Base-by-base conservation (phyloP, 108 stramenopile species). In the Schizochytrium sp. region DNA sequence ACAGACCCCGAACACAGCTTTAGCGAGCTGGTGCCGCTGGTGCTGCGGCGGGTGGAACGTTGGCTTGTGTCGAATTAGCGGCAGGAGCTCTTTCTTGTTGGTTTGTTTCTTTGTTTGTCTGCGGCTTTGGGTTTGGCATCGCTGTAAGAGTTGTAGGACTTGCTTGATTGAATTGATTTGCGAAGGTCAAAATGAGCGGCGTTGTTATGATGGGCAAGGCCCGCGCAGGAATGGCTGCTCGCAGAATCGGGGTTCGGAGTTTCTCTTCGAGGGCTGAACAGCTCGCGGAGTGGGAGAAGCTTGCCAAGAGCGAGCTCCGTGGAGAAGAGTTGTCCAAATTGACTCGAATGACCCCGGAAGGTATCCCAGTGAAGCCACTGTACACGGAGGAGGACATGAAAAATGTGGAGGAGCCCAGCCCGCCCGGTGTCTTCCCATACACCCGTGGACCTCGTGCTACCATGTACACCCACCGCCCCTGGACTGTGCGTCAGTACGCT, bases 361-460 rank as follows among this genome's bases (percentile, higher is more conserved):
- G 96, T 1, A 95, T 99, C 64, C 92, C 88, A 17, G 92, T 99
- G 41, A 98, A 98, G 92, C 99, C 99, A 1, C 94, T 98, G 44
- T 99, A 99, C 89, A 96, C 94, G 72, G 93, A 46, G 40, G 69
- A 76, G 3, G 93, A 98, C 92, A 72, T 96, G 47, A 72, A 94
- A 49, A 89, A 89, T 15, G 28, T 90, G 3, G 92, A 93, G 56
- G 92, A 92, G 56, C 95, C 95, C 40, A 53, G 57, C 38, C 89
- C 57, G 55, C 47, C 87, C 44, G 99, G 99, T 2, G 92, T 98
- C 4, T 96, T 91, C 88, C 99, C 99, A 15, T 99, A 95, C 90
- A 96, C 95, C n/a, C 95, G 99, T n/a, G 99, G 99, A 15, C 98
- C 98, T 5, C 98, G 98, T 72, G 98, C 98, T 49, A 97, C 97